Evolutionary conservation across 257 asterid species (phyloP).

Genomic region (Henckelia pumila): DNA sequence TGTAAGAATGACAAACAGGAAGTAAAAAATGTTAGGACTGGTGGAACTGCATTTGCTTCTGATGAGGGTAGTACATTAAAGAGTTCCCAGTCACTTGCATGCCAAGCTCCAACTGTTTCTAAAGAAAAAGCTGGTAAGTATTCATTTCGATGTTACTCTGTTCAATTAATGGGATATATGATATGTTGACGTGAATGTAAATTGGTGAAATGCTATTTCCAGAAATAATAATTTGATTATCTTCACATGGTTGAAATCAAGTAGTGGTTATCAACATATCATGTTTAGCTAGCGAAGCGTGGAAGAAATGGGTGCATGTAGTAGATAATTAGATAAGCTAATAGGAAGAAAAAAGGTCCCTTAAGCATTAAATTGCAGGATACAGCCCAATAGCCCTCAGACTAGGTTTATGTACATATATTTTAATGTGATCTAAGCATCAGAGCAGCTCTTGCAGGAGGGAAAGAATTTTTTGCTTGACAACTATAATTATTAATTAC

Average conservation of each 20-base stretch:
- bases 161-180: slow-evolving; percentile 6
- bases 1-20: slow-evolving; percentile 39
- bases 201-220: not conserved
- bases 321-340: not conserved
- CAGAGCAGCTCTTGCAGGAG: not conserved
- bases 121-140: slow-evolving; percentile 71
- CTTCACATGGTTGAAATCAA: not conserved
- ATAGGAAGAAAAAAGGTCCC: not conserved
- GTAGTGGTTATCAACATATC: too few relatives aligned
- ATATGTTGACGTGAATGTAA: slow-evolving; percentile 11
- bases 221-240: not conserved
- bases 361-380: not conserved
- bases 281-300: not conserved
- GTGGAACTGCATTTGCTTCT: slow-evolving; percentile 66
- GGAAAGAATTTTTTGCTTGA: not conserved
- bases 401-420: not conserved
- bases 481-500: not conserved
- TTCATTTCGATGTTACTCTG: slow-evolving; percentile 17
- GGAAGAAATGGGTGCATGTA: not conserved
- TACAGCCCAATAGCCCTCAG: not conserved
- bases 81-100: slow-evolving; percentile 54
- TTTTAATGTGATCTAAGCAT: not conserved
- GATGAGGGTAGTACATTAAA: slow-evolving; percentile 82
- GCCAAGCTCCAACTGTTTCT: slow-evolving; percentile 74
- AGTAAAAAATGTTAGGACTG: slow-evolving; percentile 57